Evolutionary conservation across 2,329 filamentous ascomycete genomes (phyloP).

Genomic region (Phoma herbarum): DNA sequence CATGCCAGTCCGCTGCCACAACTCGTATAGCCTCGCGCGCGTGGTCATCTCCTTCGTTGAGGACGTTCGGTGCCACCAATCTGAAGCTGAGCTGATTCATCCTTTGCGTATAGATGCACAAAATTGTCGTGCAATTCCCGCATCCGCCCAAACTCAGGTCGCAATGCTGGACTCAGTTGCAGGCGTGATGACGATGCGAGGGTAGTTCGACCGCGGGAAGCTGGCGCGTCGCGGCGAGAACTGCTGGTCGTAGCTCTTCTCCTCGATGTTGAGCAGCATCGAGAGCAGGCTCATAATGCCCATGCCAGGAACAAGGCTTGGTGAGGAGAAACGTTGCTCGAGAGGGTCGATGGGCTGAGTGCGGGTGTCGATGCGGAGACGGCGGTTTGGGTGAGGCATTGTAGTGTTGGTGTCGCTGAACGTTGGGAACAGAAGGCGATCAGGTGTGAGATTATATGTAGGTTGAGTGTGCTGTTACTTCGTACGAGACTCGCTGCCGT

Average conservation of each 20-base stretch:
- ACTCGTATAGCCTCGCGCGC: background rate
- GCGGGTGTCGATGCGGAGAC: conserved; percentile 17
- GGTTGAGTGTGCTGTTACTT: background rate
- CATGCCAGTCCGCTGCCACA: no score
- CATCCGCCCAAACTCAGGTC: conserved; percentile 1
- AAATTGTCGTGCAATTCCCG: no score
- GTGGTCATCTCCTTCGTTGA: background rate
- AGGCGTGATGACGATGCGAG: conserved; percentile 15
- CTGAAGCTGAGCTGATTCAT: background rate
- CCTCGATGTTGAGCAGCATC: conserved; percentile 22
- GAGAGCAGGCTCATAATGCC: conserved; percentile 22
- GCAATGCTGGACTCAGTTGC: conserved; percentile 12
- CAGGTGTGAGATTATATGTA: conserved; percentile 3
- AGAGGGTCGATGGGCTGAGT: conserved; percentile 14
- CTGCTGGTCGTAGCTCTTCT: conserved; percentile 23
- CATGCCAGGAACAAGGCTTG: conserved; percentile 20
- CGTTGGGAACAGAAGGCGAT: background rate
- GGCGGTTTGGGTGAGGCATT: conserved; percentile 18
- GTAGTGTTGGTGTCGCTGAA: background rate
- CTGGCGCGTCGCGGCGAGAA: conserved; percentile 18
- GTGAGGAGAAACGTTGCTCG: conserved; percentile 22
- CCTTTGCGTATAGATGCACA: background rate
- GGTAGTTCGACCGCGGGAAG: conserved; percentile 21
- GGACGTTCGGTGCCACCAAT: background rate
- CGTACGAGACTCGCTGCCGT: conserved; percentile 10